Conservation (phyloP, 441 rosid species). For the Mallotus japonicus region DNA sequence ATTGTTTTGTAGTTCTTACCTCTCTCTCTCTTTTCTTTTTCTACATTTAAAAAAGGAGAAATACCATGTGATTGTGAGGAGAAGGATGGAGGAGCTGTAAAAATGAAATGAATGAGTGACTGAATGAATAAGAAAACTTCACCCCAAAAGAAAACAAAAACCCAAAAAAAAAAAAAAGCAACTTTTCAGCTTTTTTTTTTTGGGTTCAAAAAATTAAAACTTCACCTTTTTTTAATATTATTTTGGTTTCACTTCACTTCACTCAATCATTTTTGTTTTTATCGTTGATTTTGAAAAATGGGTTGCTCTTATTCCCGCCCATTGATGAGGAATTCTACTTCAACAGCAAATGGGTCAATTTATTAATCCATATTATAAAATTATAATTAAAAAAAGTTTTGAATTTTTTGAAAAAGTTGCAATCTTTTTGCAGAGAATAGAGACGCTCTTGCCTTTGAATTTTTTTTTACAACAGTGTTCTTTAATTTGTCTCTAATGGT, state of each 20-base stretch:
- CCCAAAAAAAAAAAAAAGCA: slow-evolving; percentile 20
- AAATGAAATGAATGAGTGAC: not conserved
- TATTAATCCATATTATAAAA: too few species aligned
- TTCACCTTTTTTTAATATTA: not conserved
- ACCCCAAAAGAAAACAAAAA: not conserved
- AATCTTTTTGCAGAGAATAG: not conserved
- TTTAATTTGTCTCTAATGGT: not conserved
- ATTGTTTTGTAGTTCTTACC: slow-evolving; percentile 25
- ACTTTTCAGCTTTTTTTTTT: slow-evolving; percentile 42
- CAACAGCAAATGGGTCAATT: too few species aligned
- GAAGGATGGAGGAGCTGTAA: slow-evolving; percentile 22
- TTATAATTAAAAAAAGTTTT: not conserved
- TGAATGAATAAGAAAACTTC: slow-evolving; percentile 17
- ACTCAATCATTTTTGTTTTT: not conserved
- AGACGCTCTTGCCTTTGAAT: slow-evolving; percentile 18
- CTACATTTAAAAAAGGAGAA: slow-evolving; percentile 15
- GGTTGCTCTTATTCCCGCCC: slow-evolving; percentile 45
- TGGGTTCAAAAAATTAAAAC: not conserved
- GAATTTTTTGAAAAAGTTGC: not conserved
- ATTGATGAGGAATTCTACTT: not conserved
- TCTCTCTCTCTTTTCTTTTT: slow-evolving; percentile 11
- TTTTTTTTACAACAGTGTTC: not conserved
- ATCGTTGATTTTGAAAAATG: slow-evolving; percentile 31
- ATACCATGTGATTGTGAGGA: slow-evolving; percentile 46
- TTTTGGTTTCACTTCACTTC: not conserved